Percentiles rank a stretch among this genome's conserved stretches.
These are phyloP conservation scores for Hyaloperonospora brassicae DNA, from an alignment of 352 stramenopile genomes.

Conservation along the genomic window DNA sequence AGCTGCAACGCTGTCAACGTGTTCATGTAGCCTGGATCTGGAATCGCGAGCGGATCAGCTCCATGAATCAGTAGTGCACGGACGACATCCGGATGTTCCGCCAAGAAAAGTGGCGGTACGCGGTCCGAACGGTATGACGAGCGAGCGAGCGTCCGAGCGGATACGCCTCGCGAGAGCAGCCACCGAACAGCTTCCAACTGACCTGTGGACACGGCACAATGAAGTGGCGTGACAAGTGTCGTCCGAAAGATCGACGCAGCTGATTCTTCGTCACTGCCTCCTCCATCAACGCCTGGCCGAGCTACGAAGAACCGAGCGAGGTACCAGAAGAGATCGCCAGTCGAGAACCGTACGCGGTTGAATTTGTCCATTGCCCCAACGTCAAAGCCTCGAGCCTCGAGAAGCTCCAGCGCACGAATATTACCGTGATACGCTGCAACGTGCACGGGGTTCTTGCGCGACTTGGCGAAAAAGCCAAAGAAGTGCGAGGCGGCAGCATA, in stretches of 20 bases:
- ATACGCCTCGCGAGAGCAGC: conserved; percentile 55
- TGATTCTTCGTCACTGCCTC: conserved; percentile 44
- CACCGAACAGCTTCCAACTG: conserved; percentile 62
- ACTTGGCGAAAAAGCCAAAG: conserved; percentile 50
- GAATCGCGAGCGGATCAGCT: conserved; percentile 55
- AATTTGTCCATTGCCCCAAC: conserved; percentile 72
- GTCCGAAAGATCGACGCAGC: conserved; percentile 74
- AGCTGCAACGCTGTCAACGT: conserved; percentile 71
- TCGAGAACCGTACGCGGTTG: conserved; percentile 65
- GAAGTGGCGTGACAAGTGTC: conserved; percentile 71
- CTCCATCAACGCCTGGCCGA: conserved; percentile 28
- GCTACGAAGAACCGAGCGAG: conserved; percentile 67
- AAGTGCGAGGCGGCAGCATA: conserved; percentile 47
- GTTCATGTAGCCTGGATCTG: conserved; percentile 75
- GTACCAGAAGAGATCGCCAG: conserved; percentile 77
- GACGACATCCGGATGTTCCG: conserved; percentile 58
- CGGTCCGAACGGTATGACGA: conserved; percentile 70
- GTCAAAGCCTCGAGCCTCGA: conserved; percentile 47
- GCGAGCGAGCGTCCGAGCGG: conserved; percentile 36
- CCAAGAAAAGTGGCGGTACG: conserved; percentile 67
- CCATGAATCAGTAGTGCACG: conserved; percentile 53
- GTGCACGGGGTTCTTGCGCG: conserved; percentile 74
- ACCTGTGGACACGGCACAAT: conserved; percentile 67
- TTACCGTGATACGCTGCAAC: conserved; percentile 71
- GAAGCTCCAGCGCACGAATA: conserved; percentile 51